Conservation (phyloP, 306 rosid genomes). For the Cicer judaicum region DNA sequence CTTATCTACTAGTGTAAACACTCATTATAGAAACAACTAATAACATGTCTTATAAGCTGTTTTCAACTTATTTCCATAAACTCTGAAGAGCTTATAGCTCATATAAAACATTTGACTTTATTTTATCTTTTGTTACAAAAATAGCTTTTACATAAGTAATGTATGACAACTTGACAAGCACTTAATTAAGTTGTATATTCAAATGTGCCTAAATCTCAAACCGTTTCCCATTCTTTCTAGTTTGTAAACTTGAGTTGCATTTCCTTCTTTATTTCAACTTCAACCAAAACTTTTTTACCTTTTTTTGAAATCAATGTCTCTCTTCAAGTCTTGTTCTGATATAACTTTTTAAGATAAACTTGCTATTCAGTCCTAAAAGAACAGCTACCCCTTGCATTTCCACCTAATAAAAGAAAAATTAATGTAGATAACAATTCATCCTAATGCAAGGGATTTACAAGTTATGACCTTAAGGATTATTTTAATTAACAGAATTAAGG, state of each 20-base stretch:
- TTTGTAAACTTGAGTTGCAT: not conserved
- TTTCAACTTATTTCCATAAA: too few relatives aligned
- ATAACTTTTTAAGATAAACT: not conserved
- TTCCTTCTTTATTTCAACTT: not conserved
- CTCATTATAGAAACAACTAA: too few relatives aligned
- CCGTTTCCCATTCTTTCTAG: slow-evolving; percentile 6
- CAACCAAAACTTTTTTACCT: not conserved
- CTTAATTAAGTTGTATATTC: too few relatives aligned
- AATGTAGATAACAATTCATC: not conserved
- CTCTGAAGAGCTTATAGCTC: too few relatives aligned
- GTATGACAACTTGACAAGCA: too few relatives aligned
- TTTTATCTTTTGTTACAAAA: too few relatives aligned
- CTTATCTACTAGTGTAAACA: too few relatives aligned
- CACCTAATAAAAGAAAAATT: slow-evolving; percentile 5
- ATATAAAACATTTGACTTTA: too few relatives aligned
- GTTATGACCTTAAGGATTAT: not conserved
- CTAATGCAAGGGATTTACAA: not conserved
- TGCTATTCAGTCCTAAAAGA: not conserved
- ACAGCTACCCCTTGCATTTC: not conserved
- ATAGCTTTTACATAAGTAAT: too few relatives aligned
- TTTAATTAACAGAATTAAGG: not conserved
- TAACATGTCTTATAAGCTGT: too few relatives aligned
- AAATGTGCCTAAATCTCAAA: not conserved
- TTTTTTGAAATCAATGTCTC: not conserved
- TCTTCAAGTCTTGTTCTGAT: not conserved